Conservation (phyloP, 2,329 filamentous ascomycete genomes). For the Daldinia sp. region DNA sequence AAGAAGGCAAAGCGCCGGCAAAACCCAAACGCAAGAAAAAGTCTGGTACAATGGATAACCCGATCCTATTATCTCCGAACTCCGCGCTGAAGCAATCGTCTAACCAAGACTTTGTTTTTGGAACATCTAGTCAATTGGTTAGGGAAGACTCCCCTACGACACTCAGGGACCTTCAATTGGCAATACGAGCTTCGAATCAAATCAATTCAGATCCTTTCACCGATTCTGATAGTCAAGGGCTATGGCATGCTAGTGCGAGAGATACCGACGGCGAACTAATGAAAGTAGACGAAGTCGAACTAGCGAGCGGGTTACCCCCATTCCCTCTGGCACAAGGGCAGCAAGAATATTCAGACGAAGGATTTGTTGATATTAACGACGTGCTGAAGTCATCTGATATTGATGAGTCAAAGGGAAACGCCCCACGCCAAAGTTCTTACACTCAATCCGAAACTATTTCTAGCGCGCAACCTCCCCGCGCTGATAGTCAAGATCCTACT, state of each 20-base stretch:
- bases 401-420: conserved; percentile 11
- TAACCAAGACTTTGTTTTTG: conserved; percentile 81
- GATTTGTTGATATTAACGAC: conserved; percentile 46
- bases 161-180: conserved; percentile 68
- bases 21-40: conserved; percentile 50
- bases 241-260: conserved; percentile 78
- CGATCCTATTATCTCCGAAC: conserved; percentile 70
- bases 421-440: conserved; percentile 26
- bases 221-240: conserved; percentile 49
- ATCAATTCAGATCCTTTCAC: conserved; percentile 51
- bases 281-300: conserved; percentile 68
- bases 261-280: conserved; percentile 71
- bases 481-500: not conserved
- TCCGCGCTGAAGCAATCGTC: conserved; percentile 72
- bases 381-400: conserved; percentile 38
- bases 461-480: conserved; percentile 7
- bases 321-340: conserved; percentile 29
- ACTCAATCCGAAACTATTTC: conserved; percentile 28
- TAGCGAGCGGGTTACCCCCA: conserved; percentile 43
- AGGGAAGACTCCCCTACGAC: conserved; percentile 74
- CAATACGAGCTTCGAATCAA: conserved; percentile 66
- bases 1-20: conserved; percentile 48
- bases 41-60: conserved; percentile 51
- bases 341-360: conserved; percentile 35
- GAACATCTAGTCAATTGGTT: conserved; percentile 84